These are phyloP conservation scores for Cucurbita maxima DNA, from an alignment of 306 rosid genomes.

Conservation along the genomic window DNA sequence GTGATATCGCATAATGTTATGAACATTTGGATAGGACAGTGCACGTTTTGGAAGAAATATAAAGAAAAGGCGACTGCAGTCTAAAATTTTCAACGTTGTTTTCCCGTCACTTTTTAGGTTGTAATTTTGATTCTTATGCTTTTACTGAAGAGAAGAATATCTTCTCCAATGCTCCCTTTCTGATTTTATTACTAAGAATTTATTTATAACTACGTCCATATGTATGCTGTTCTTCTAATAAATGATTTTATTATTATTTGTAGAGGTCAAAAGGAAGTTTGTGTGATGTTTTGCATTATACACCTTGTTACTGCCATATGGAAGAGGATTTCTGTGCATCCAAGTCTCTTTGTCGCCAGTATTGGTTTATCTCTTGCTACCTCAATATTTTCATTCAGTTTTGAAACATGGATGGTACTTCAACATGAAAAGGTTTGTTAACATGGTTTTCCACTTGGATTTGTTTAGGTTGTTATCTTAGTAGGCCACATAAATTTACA, in stretches of 20 bases:
- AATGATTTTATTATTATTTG: slow-evolving; percentile 6
- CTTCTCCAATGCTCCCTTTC: not conserved
- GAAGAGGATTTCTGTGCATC: slow-evolving; percentile 52
- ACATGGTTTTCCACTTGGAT: not conserved
- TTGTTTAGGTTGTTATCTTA: not conserved
- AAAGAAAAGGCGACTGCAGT: not conserved
- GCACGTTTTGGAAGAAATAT: not conserved
- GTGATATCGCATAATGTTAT: not conserved
- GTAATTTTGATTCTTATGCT: not conserved
- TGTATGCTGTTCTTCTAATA: not conserved
- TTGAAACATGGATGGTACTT: slow-evolving; percentile 78
- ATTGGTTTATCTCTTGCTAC: slow-evolving; percentile 51
- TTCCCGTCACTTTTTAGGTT: not conserved
- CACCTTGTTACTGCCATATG: slow-evolving; percentile 55
- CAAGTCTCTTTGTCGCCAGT: slow-evolving; percentile 44
- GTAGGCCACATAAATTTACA: not conserved
- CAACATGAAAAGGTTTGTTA: slow-evolving; percentile 65
- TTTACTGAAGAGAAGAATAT: not conserved
- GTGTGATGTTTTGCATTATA: slow-evolving; percentile 52
- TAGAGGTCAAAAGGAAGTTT: slow-evolving; percentile 76
- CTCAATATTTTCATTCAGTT: slow-evolving; percentile 62
- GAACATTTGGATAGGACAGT: not conserved
- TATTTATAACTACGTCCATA: not conserved
- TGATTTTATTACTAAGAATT: not conserved
- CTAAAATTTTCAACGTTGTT: not conserved